Evolutionary conservation across 2,329 filamentous ascomycete species (phyloP).

Genomic region (Fusarium lateritium): DNA sequence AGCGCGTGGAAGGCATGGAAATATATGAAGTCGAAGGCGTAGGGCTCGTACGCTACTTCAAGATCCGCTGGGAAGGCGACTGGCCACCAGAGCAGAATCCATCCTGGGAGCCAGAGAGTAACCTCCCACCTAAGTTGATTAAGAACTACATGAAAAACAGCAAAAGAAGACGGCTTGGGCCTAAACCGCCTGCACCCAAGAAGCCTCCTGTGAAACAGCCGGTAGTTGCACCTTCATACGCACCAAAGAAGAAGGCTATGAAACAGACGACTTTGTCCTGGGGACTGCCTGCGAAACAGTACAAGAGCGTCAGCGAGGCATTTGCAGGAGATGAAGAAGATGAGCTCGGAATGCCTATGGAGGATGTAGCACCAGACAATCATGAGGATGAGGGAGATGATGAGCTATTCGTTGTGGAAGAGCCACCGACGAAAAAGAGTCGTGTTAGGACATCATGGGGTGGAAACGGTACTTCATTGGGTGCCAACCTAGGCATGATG

Average conservation of each 20-base stretch:
- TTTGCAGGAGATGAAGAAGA: slow-evolving; percentile 46
- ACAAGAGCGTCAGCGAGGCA: slow-evolving; percentile 51
- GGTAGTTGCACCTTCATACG: slow-evolving; percentile 1
- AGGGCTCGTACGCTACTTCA: slow-evolving; percentile 60
- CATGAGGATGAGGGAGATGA: slow-evolving; percentile 25
- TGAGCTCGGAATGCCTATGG: background rate
- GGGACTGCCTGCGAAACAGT: slow-evolving; percentile 41
- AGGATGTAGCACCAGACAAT: background rate
- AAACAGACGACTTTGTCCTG: slow-evolving; percentile 46
- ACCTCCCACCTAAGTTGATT: slow-evolving; percentile 61
- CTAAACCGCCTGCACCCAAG: background rate
- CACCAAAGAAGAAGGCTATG: slow-evolving; percentile 40
- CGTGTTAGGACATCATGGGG: slow-evolving; percentile 10
- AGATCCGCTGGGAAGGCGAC: slow-evolving; percentile 69
- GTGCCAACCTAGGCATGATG: slow-evolving; percentile 17
- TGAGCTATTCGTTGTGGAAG: slow-evolving; percentile 53
- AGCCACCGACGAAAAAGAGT: slow-evolving; percentile 34
- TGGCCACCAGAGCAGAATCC: slow-evolving; percentile 71
- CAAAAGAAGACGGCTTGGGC: slow-evolving; percentile 33
- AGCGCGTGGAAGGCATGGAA: slow-evolving; percentile 61
- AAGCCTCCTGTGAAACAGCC: slow-evolving; percentile 37
- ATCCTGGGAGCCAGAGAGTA: slow-evolving; percentile 70
- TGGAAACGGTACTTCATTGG: slow-evolving; percentile 8
- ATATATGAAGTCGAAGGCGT: slow-evolving; percentile 56
- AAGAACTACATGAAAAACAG: slow-evolving; percentile 56